Percentiles rank a stretch among this genome's conserved stretches.
These are phyloP conservation scores for Hanseniaspora vineae DNA, from an alignment of 805 yeast genomes.

Conservation along the genomic window DNA sequence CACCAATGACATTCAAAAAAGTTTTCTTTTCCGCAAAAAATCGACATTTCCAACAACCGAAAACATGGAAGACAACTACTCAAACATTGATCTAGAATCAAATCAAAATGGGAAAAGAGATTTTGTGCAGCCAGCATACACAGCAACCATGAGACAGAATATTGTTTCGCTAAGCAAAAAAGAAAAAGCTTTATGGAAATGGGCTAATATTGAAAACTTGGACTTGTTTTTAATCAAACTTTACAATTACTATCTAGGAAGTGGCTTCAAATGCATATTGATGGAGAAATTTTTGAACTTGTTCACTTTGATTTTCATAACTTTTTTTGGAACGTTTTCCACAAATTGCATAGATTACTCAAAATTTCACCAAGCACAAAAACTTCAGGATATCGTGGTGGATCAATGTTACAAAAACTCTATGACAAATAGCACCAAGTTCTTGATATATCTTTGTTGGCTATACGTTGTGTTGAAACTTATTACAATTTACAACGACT, in stretches of 20 bases:
- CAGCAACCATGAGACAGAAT: constrained; percentile 25
- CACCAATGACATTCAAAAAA: constrained; percentile 5
- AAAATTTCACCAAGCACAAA: constrained; percentile 23
- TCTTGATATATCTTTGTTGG: constrained; percentile 50
- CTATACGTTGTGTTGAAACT: constrained; percentile 39
- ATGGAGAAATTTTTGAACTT: constrained; percentile 54
- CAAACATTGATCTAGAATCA: neutral
- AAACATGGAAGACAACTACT: neutral
- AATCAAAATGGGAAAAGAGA: constrained; percentile 10
- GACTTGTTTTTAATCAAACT: constrained; percentile 77
- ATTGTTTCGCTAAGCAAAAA: constrained; percentile 34
- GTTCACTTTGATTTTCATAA: constrained; percentile 64
- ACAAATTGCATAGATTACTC: constrained; percentile 69
- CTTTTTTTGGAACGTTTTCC: constrained; percentile 65
- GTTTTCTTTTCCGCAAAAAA: constrained; percentile 13
- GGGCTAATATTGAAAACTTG: constrained; percentile 92
- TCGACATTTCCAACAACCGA: constrained; percentile 2
- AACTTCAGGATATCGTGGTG: constrained; percentile 25
- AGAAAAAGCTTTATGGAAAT: constrained; percentile 82
- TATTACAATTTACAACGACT: constrained; percentile 46
- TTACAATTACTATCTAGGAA: constrained; percentile 73
- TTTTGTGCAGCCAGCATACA: constrained; percentile 10
- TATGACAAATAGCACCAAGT: constrained; percentile 39
- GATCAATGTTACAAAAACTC: constrained; percentile 27
- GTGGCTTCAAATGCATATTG: constrained; percentile 72